phyloP scores from a whole-genome alignment of 2,329 filamentous ascomycete species.

The Grosmannia huntii region DNA sequence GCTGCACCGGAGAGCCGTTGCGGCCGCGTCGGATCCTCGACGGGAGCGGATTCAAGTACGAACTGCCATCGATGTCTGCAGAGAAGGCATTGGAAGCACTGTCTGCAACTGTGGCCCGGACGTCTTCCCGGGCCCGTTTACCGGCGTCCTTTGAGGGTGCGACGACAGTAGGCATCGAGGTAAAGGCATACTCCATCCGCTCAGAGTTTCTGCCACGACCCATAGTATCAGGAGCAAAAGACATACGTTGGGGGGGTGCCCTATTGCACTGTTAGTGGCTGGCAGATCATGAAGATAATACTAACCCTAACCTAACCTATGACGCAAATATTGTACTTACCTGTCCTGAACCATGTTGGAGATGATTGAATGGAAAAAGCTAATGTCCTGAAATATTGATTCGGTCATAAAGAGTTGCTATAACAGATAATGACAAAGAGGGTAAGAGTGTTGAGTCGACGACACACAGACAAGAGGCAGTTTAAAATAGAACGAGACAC shows the following conservation, averaged over 20 bases:
- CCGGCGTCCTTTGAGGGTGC: background rate
- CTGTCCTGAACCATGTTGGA: background rate
- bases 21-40: too few species aligned
- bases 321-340: background rate
- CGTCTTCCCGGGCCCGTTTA: background rate
- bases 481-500: too few species aligned
- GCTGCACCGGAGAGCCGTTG: too few species aligned
- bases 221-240: background rate
- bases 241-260: background rate
- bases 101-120: background rate
- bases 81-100: background rate
- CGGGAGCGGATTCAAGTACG: too few species aligned
- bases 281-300: background rate
- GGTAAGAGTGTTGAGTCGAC: background rate
- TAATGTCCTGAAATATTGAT: background rate
- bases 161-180: background rate
- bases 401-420: background rate
- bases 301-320: too few species aligned
- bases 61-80: too few species aligned
- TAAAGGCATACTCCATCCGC: too few species aligned
- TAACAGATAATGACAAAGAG: background rate
- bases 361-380: background rate
- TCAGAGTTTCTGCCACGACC: background rate
- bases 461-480: background rate
- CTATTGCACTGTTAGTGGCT: background rate